These are phyloP conservation scores for Moesziomyces globuligerus DNA, from an alignment of 1,284 basidiomycete species.

Conservation along the genomic window DNA sequence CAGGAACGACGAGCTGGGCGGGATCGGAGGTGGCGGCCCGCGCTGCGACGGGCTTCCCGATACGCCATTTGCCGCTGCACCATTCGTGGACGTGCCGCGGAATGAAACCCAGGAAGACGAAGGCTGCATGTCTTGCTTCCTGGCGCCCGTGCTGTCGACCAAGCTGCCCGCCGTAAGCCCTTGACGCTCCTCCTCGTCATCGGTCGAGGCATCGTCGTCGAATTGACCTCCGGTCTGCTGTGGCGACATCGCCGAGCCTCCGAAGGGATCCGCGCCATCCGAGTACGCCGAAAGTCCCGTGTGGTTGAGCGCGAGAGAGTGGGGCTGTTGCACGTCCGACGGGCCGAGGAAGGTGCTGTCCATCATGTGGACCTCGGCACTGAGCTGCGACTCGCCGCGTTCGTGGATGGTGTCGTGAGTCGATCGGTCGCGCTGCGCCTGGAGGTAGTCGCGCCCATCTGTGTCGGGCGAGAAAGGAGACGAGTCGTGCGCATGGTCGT, in stretches of 20 bases:
- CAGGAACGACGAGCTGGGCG: slow-evolving; percentile 29
- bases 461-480: slow-evolving; percentile 27
- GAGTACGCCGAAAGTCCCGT: slow-evolving; percentile 36
- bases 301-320: slow-evolving; percentile 24
- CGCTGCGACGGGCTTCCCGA: slow-evolving; percentile 7
- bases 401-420: slow-evolving; percentile 42
- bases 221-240: slow-evolving; percentile 26
- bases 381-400: slow-evolving; percentile 26
- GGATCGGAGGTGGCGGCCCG: slow-evolving; percentile 34
- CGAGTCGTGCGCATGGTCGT: neutral
- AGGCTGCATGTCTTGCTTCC: neutral
- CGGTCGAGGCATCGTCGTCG: slow-evolving; percentile 1
- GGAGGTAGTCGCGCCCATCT: slow-evolving; percentile 4
- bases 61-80: neutral
- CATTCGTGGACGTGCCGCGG: neutral
- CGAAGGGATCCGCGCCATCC: slow-evolving; percentile 37
- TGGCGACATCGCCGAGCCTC: slow-evolving; percentile 26
- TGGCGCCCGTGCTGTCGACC: slow-evolving; percentile 6
- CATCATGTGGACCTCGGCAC: slow-evolving; percentile 12
- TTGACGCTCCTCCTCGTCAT: slow-evolving; percentile 27
- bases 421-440: neutral
- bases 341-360: slow-evolving; percentile 23
- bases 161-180: slow-evolving; percentile 11
- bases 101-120: neutral
- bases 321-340: neutral